Base-by-base conservation (phyloP, 176 grass and related monocot species). In the Stipa capillata region DNA sequence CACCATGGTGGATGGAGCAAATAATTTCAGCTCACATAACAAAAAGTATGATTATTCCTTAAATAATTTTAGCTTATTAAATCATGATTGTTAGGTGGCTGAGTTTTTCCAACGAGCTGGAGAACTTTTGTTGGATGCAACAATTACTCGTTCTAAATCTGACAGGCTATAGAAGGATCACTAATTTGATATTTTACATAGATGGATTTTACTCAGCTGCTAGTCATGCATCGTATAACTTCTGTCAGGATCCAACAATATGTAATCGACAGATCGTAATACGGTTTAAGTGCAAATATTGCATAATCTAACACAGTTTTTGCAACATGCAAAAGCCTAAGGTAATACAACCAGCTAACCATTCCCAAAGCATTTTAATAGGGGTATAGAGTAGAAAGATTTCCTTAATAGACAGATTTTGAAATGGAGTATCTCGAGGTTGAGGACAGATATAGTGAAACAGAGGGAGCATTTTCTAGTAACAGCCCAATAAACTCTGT, bases 171-270 rank as follows among this genome's bases (percentile, higher is more conserved):
- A 79, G n/a, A 83, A 83, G 13, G n/a, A n/a, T n/a, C n/a, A n/a
- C n/a, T n/a, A n/a, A n/a, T n/a, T n/a, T n/a, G n/a, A n/a, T n/a
- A n/a, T n/a, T n/a, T n/a, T n/a, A n/a, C n/a, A n/a, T n/a, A n/a
- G n/a, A n/a, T n/a, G n/a, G n/a, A n/a, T n/a, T n/a, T n/a, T n/a
- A 59, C 67, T 18, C 34, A 31, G 28, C 33, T 60, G 35, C 2
- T 36, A 79, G 21, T 41, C 52, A 68, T 59, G 57, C 14, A 35
- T 36, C 52, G 24, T 34, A 88, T 23, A 80, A 43, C 75, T 67
- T 34, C 31, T 41, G 6, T 79, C 43, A 27, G 32, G 48, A 73
- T 58, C 1, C 1, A 4, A 65, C 8, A 84, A 66, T 33, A 73
- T 25, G 48, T 74, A 40, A 84, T 4, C 4, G 4, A 47, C 13